Conservation (phyloP, 495 filamentous ascomycete species). For the Podospora fimiseda region DNA sequence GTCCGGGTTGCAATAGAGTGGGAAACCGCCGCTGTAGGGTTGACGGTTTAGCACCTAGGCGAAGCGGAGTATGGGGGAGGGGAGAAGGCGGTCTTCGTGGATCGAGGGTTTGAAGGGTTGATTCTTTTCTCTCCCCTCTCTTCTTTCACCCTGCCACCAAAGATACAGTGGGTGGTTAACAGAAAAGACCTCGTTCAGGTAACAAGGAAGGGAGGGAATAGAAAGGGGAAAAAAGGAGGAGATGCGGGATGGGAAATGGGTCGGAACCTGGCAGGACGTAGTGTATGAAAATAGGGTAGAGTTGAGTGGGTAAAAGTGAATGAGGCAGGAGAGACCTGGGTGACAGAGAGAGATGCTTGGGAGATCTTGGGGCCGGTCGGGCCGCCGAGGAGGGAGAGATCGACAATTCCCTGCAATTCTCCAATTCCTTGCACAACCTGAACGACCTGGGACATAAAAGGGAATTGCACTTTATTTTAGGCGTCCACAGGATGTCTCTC, state of each 20-base stretch:
- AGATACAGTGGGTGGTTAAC: background rate
- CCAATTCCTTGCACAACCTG: constrained; percentile 13
- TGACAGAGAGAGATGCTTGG: background rate
- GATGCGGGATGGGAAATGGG: constrained; percentile 5
- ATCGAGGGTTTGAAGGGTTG: background rate
- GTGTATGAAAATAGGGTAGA: too few species aligned
- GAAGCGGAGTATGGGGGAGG: constrained; percentile 2
- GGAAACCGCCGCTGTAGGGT: background rate
- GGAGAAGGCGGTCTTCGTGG: background rate
- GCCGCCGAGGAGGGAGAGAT: constrained; percentile 23
- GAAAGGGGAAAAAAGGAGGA: constrained; percentile 3
- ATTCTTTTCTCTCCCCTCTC: background rate
- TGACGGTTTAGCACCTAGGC: background rate
- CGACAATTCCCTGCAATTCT: constrained; percentile 12
- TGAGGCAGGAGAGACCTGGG: constrained; percentile 1
- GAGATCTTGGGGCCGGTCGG: constrained; percentile 14
- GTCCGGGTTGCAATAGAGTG: background rate
- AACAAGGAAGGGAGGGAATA: background rate
- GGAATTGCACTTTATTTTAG: background rate
- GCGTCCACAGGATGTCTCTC: background rate
- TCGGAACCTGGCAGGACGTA: background rate
- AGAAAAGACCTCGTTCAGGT: background rate
- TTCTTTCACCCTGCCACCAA: background rate
- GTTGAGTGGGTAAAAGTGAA: constrained; percentile 1
- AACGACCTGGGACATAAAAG: constrained; percentile 4